phyloP scores from a whole-genome alignment of 2,329 filamentous ascomycete genomes.

The Diplodia scrobiculata region DNA sequence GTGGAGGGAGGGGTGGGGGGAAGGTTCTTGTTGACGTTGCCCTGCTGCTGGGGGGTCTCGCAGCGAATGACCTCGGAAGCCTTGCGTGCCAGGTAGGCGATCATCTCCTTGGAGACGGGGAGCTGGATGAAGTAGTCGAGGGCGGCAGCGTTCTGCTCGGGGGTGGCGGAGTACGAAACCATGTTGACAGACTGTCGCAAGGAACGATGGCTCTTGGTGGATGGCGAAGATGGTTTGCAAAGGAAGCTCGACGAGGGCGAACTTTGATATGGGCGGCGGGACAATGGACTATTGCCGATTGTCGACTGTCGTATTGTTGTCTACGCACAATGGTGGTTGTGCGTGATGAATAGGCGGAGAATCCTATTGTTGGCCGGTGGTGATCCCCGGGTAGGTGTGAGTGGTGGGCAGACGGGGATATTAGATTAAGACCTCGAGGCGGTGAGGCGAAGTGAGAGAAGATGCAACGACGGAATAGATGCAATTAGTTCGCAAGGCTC shows the following conservation, averaged over 20 bases:
- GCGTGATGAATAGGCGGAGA: background rate
- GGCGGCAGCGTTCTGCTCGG: slow-evolving; percentile 66
- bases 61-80: slow-evolving; percentile 78
- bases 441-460: slow-evolving; percentile 14
- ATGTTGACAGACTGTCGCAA: slow-evolving; percentile 38
- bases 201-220: background rate
- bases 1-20: slow-evolving; percentile 63
- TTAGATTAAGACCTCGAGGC: slow-evolving; percentile 27
- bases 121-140: slow-evolving; percentile 79
- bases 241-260: background rate
- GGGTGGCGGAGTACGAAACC: slow-evolving; percentile 48
- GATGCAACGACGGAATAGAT: slow-evolving; percentile 21
- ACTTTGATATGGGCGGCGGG: background rate
- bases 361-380: slow-evolving; percentile 24
- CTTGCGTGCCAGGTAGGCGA: slow-evolving; percentile 72
- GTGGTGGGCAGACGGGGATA: slow-evolving; percentile 1
- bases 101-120: slow-evolving; percentile 75
- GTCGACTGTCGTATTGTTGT: background rate
- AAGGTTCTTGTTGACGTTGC: slow-evolving; percentile 49
- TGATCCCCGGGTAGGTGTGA: background rate
- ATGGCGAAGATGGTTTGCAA: background rate
- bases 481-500: slow-evolving; percentile 26
- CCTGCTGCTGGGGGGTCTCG: slow-evolving; percentile 53
- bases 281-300: slow-evolving; percentile 18
- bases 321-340: slow-evolving; percentile 1